Evolutionary conservation across 2,329 filamentous ascomycete species (phyloP).

Genomic region (Neurospora crassa): DNA sequence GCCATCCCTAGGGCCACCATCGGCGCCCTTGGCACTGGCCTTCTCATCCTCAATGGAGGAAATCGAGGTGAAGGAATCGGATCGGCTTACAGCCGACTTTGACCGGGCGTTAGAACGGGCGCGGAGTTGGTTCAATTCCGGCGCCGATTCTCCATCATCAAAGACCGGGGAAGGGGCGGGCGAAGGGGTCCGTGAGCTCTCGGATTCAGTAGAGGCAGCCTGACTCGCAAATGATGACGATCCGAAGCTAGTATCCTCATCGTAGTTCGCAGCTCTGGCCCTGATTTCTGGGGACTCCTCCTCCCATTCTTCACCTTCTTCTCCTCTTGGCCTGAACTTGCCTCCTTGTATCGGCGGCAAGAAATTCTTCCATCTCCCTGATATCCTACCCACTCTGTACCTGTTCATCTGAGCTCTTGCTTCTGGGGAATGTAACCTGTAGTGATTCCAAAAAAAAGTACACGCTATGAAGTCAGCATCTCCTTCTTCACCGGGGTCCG

Average conservation of each 20-base stretch:
- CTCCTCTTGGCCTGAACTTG: conserved; percentile 21
- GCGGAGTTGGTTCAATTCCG: conserved; percentile 22
- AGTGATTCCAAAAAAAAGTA: conserved; percentile 4
- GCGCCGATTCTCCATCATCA: conserved; percentile 32
- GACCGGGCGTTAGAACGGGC: conserved; percentile 20
- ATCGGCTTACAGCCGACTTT: conserved; percentile 21
- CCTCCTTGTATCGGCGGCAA: conserved; percentile 87
- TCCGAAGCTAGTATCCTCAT: conserved; percentile 16
- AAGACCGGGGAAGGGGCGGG: conserved; percentile 41
- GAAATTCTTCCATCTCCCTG: conserved; percentile 81
- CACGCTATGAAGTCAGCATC: background rate
- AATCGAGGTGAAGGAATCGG: conserved; percentile 50
- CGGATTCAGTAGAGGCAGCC: conserved; percentile 33
- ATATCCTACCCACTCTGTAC: conserved; percentile 74
- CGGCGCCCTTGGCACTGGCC: conserved; percentile 17
- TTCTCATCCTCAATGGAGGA: conserved; percentile 41
- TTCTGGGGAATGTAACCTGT: conserved; percentile 71
- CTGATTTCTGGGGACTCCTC: conserved; percentile 6
- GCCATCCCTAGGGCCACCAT: conserved; percentile 34
- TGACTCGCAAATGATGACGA: conserved; percentile 32
- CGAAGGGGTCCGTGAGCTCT: conserved; percentile 14
- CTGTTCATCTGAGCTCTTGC: conserved; percentile 66
- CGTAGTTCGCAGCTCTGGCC: background rate
- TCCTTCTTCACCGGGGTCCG: background rate
- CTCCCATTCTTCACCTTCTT: conserved; percentile 20